phyloP scores from a whole-genome alignment of 495 filamentous ascomycete species.

The Penicillium paradoxum region DNA sequence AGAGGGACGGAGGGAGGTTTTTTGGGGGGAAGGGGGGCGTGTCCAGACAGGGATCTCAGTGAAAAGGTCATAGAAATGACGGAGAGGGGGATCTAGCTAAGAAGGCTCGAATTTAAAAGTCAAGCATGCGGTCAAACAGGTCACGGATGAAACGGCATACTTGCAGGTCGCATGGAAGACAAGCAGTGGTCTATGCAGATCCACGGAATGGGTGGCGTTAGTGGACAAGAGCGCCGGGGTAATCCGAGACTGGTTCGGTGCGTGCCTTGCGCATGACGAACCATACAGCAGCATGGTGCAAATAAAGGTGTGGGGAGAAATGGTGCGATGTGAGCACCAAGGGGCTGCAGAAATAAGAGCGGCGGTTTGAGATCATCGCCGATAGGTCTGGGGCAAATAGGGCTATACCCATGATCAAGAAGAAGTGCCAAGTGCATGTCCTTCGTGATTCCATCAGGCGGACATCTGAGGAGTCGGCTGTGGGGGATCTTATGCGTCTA shows the following conservation, averaged over 20 bases:
- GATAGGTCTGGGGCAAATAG: conserved; percentile 3
- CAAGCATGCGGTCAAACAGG: conserved; percentile 7
- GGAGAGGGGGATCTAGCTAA: conserved; percentile 2
- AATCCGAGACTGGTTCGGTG: background rate
- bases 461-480: conserved; percentile 9
- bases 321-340: background rate
- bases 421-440: conserved; percentile 8
- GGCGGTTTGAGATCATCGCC: background rate
- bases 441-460: conserved; percentile 24
- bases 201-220: conserved; percentile 10
- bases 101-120: background rate
- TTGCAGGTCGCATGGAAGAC: conserved; percentile 19
- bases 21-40: no score
- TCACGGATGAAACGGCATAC: background rate
- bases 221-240: background rate
- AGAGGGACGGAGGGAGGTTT: conserved; percentile 2
- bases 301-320: conserved; percentile 26
- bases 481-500: background rate
- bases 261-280: conserved; percentile 19
- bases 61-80: background rate
- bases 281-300: conserved; percentile 18
- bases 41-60: conserved; percentile 1
- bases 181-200: conserved; percentile 30
- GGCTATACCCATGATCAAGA: background rate
- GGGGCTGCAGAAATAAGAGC: background rate